These are phyloP conservation scores for Lepidium aucheri DNA, from an alignment of 345 rosid genomes.

Conservation along the genomic window DNA sequence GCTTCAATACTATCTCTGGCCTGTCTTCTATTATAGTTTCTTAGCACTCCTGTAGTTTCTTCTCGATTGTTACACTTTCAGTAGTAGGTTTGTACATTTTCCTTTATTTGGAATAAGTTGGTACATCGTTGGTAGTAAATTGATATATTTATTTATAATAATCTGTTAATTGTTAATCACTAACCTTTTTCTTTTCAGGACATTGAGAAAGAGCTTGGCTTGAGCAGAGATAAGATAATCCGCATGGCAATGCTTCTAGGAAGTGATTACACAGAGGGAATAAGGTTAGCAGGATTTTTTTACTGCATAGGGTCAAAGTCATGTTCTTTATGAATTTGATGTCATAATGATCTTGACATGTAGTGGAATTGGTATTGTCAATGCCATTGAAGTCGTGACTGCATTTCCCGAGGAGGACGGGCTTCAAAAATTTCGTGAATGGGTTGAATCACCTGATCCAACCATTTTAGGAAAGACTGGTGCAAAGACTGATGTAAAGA, in stretches of 20 bases:
- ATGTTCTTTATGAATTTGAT: not conserved
- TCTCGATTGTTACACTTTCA: not conserved
- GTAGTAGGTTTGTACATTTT: not conserved
- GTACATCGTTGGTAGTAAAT: not conserved
- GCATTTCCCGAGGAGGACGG: constrained; percentile 96
- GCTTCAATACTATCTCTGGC: not conserved
- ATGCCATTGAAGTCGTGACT: constrained; percentile 89
- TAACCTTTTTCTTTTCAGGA: constrained; percentile 38
- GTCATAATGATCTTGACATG: constrained; percentile 15
- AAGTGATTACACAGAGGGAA: constrained; percentile 97
- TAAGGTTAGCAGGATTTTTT: constrained; percentile 43
- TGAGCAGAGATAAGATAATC: constrained; percentile 68
- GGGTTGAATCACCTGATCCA: constrained; percentile 99
- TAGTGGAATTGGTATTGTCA: constrained; percentile 98
- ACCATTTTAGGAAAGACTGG: constrained; percentile 59
- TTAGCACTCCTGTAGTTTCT: not conserved
- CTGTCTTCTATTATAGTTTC: not conserved
- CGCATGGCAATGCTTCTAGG: constrained; percentile 96
- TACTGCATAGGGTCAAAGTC: not conserved
- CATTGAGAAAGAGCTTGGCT: constrained; percentile 85
- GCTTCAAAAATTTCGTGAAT: constrained; percentile 74
- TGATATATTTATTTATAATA: not conserved
- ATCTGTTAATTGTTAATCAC: not conserved
- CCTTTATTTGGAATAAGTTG: not conserved
- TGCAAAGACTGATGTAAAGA: constrained; percentile 30